Evolutionary conservation across 139 green algal species (phyloP).

Genomic region (Desmodesmus armatus): DNA sequence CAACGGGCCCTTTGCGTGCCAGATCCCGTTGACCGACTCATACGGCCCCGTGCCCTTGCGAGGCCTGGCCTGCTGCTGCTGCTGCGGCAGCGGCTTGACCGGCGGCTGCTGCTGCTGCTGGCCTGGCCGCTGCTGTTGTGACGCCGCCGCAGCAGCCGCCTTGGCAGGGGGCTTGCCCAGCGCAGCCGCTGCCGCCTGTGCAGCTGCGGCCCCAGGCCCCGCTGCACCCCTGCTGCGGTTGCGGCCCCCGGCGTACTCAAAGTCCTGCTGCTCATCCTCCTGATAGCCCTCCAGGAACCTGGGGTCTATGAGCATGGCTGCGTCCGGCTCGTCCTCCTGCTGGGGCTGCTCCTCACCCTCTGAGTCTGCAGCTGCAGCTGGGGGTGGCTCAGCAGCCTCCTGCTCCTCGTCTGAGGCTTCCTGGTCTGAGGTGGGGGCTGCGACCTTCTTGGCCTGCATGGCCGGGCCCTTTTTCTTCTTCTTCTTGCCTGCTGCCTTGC

Average conservation of each 20-base stretch:
- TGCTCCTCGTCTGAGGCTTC: conserved; percentile 4
- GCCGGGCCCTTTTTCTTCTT: conserved; percentile 46
- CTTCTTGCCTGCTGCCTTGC: conserved; percentile 33
- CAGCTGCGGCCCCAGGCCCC: too few species aligned
- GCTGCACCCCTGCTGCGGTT: background rate
- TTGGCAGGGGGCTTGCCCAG: background rate
- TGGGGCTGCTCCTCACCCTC: background rate
- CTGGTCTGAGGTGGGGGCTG: background rate
- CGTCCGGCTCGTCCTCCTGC: background rate
- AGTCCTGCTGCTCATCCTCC: background rate
- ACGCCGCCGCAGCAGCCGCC: background rate
- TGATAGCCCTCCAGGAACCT: background rate
- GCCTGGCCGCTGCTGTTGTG: background rate
- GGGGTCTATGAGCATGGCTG: background rate
- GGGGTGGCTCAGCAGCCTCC: background rate
- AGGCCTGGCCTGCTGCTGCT: background rate
- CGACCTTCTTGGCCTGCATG: background rate
- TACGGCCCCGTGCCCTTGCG: too few species aligned
- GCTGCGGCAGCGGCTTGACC: background rate
- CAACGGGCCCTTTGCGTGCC: too few species aligned
- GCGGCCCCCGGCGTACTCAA: background rate
- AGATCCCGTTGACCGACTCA: too few species aligned
- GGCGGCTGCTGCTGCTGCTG: background rate
- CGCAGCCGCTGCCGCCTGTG: background rate
- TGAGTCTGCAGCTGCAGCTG: conserved; percentile 7